Percentiles rank a stretch among this genome's conserved stretches.
Evolutionary conservation across 345 rosid genomes (phyloP).

Genomic region (Dimocarpus longan): DNA sequence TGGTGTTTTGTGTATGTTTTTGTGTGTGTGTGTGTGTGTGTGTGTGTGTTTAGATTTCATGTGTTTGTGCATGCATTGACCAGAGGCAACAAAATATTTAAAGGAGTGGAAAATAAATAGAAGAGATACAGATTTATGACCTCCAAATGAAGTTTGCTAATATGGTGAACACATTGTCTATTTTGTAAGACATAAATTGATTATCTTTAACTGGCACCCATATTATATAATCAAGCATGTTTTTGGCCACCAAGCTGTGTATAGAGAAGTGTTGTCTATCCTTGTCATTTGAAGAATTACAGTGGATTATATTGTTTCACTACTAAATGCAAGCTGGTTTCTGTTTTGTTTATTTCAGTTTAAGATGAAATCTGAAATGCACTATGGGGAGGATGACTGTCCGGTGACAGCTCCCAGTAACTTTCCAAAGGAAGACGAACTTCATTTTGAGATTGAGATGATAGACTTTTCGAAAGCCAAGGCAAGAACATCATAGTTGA

Average conservation of each 20-base stretch:
- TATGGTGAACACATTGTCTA: background rate
- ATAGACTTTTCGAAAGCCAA: conserved; percentile 78
- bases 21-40: too few relatives aligned
- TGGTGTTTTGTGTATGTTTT: background rate
- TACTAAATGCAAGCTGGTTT: background rate
- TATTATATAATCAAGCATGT: background rate
- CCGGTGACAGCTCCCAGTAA: conserved; percentile 66
- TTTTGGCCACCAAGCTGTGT: background rate
- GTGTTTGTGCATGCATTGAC: background rate
- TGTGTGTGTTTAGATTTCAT: too few relatives aligned
- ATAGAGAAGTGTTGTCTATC: background rate
- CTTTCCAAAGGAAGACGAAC: conserved; percentile 90
- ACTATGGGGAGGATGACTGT: conserved; percentile 88
- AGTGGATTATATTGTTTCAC: background rate
- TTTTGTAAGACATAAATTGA: background rate
- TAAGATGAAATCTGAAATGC: conserved; percentile 94
- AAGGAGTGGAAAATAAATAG: background rate
- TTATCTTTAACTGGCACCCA: background rate
- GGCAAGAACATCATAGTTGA: conserved; percentile 45
- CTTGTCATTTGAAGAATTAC: background rate
- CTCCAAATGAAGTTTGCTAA: background rate
- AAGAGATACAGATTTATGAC: background rate
- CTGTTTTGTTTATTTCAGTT: conserved; percentile 49
- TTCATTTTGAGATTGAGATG: conserved; percentile 96
- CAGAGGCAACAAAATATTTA: background rate